phyloP scores from a whole-genome alignment of 352 stramenopile species.

The Achlya hypogyna region DNA sequence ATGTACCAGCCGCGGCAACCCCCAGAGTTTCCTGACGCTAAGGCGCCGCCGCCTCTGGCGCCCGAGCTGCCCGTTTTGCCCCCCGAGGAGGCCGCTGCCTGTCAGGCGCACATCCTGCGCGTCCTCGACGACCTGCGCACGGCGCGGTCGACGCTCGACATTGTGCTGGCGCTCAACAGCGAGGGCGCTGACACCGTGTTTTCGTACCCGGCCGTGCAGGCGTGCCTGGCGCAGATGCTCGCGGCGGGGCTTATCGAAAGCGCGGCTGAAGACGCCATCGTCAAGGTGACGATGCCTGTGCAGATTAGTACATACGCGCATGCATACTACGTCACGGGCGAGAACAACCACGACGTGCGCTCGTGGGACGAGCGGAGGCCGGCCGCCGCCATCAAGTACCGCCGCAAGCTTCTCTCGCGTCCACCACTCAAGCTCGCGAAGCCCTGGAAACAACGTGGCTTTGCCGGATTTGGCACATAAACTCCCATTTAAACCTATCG shows the following conservation, averaged over 20 bases:
- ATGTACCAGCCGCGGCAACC: constrained; percentile 55
- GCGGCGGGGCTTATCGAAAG: background rate
- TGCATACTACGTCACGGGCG: constrained; percentile 12
- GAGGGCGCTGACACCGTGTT: background rate
- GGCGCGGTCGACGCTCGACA: background rate
- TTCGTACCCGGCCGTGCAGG: background rate
- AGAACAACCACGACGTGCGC: constrained; percentile 7
- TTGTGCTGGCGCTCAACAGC: constrained; percentile 1
- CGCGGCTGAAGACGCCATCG: background rate
- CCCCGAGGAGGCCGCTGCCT: background rate
- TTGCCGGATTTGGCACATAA: background rate
- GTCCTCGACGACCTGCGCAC: background rate
- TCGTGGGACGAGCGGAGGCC: constrained; percentile 5
- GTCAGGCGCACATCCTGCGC: background rate
- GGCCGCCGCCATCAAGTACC: background rate
- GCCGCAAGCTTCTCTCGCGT: background rate
- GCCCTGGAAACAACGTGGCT: constrained; percentile 14
- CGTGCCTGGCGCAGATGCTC: background rate
- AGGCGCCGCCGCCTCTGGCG: constrained; percentile 14
- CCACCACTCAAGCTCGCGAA: constrained; percentile 12
- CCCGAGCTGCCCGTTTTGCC: background rate
- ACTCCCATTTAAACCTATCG: no score
- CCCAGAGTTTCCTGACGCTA: constrained; percentile 15
- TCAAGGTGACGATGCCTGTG: constrained; percentile 7
- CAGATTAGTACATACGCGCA: constrained; percentile 7